Base-by-base conservation (phyloP, 2,329 filamentous ascomycete species). In the Dothideomycetidae sp. region DNA sequence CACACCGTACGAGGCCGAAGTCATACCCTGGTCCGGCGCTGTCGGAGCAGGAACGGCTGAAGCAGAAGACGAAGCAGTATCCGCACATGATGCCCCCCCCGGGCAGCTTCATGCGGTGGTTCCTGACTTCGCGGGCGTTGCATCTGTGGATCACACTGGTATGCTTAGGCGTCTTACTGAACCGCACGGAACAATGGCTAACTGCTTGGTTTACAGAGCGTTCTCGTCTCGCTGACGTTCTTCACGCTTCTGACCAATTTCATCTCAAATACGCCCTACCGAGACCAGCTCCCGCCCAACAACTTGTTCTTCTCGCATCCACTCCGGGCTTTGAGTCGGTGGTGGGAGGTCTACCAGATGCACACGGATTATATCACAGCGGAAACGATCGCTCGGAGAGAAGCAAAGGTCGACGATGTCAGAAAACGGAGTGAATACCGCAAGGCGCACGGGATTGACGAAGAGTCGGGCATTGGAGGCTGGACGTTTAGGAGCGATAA, bases 81-180 rank as follows among this genome's bases (percentile, higher is more conserved):
- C 90, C 90, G 1, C 78, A 86, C 49, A 77, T 92, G 70, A 85
- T 93, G 68, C 81, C 88, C 32, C 77, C 85, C 0, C 68, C 79
- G 53, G 83, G 84, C 4, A 82, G 80, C 0, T 84, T 83, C 59
- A 70, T 81, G 61, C 72, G 88, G 58, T 86, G 79, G 73, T 86
- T 96, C 58, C 67, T 93, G 55, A 76, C 82, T 48, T 88, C 74
- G 55, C 71, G 71, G 42, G 62, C 63, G 39, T 72, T 96, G 40
- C 88, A 98, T 59, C 58, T 83, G 17, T 79, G 72, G 57, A 86
- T 98, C 55, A 81, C 82, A 2, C 68, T 94, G 66, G 84, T 93
- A 67, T 42, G 71, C 55, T 7, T 5, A 30, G n/a, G n/a, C n/a
- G n/a, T n/a, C n/a, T n/a, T n/a, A n/a, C n/a, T n/a, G n/a, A n/a